Percentiles rank a stretch among this genome's conserved stretches.
phyloP scores from a whole-genome alignment of 2,329 filamentous ascomycete species.

The Colletotrichum phormii region DNA sequence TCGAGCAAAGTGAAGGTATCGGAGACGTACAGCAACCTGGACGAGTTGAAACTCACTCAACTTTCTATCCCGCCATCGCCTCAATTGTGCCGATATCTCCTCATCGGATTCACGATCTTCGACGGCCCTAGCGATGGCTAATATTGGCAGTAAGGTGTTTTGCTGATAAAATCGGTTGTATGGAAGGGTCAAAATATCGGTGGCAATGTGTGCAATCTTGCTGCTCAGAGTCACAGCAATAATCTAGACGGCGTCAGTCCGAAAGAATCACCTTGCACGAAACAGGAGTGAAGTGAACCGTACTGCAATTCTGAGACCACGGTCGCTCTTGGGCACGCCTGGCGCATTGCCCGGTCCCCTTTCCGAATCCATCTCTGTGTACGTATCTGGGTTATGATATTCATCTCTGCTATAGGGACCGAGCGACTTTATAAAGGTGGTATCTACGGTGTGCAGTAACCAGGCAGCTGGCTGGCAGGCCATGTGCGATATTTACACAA shows the following conservation, averaged over 20 bases:
- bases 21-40: constrained; percentile 38
- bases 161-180: constrained; percentile 44
- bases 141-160: constrained; percentile 41
- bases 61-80: constrained; percentile 40
- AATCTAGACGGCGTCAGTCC: constrained; percentile 23
- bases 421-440: constrained; percentile 18
- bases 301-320: constrained; percentile 27
- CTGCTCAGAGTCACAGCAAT: constrained; percentile 19
- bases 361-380: constrained; percentile 12
- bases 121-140: constrained; percentile 37
- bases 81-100: constrained; percentile 37
- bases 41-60: constrained; percentile 41
- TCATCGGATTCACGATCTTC: constrained; percentile 27
- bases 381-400: not conserved
- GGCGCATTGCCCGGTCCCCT: constrained; percentile 9
- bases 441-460: not conserved
- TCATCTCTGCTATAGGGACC: not conserved
- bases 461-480: constrained; percentile 4
- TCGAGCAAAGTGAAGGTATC: not conserved
- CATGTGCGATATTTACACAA: not conserved
- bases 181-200: constrained; percentile 40
- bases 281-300: not conserved
- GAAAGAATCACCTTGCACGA: not conserved
- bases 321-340: constrained; percentile 26
- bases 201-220: constrained; percentile 27